Evolutionary conservation across 139 green algal genomes (phyloP).

Genomic region (Mychonastes homosphaera): DNA sequence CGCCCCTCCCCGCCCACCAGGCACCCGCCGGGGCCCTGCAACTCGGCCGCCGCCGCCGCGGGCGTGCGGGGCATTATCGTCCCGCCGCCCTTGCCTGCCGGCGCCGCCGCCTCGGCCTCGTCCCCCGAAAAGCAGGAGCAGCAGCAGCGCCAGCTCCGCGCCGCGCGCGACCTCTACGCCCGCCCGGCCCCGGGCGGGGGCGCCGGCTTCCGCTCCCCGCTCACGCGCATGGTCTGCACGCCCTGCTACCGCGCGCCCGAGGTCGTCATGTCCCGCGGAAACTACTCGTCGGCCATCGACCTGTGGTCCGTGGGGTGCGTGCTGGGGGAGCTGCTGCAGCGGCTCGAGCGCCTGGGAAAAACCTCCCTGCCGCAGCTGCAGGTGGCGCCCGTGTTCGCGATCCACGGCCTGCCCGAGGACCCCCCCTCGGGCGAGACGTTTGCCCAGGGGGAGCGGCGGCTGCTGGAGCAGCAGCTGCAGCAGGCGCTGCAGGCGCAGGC

Average conservation of each 20-base stretch:
- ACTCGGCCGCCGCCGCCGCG: no score
- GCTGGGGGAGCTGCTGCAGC: constrained; percentile 83
- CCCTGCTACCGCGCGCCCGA: constrained; percentile 48
- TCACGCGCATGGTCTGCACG: constrained; percentile 65
- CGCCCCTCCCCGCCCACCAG: no score
- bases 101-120: constrained; percentile 2
- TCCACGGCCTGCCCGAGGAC: constrained; percentile 52
- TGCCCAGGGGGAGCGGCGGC: constrained; percentile 7
- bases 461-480: no score
- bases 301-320: constrained; percentile 72
- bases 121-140: background rate
- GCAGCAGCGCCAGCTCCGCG: background rate
- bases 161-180: background rate
- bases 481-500: no score
- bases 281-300: constrained; percentile 21
- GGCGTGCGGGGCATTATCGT: no score
- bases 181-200: constrained; percentile 11
- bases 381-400: constrained; percentile 67
- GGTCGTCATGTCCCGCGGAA: constrained; percentile 33
- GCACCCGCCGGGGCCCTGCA: no score
- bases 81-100: background rate
- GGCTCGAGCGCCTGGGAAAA: constrained; percentile 54
- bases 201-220: constrained; percentile 42
- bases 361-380: constrained; percentile 61
- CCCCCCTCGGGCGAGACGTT: constrained; percentile 33